Conservation (phyloP, 2,329 filamentous ascomycete genomes). For the Scedosporium minutisporum region DNA sequence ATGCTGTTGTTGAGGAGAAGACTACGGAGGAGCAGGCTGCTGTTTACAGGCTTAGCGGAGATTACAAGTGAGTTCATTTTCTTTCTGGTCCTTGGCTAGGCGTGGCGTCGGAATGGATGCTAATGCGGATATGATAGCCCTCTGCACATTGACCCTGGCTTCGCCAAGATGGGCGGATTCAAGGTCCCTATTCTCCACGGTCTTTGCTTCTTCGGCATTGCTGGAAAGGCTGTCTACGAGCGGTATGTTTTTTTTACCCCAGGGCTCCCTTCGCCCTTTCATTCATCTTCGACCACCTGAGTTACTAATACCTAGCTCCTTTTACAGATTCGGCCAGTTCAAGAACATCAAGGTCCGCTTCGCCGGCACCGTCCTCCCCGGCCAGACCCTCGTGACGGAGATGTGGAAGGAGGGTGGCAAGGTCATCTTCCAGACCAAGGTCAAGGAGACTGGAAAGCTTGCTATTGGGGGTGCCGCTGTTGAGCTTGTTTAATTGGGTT, state of each 20-base stretch:
- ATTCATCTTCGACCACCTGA: constrained; percentile 3
- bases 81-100: too few species aligned
- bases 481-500: constrained; percentile 45
- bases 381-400: constrained; percentile 84
- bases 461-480: constrained; percentile 74
- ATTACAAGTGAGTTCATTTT: constrained; percentile 58
- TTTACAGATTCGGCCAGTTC: constrained; percentile 56
- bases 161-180: constrained; percentile 93
- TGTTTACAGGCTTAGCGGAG: constrained; percentile 84
- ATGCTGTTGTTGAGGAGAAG: constrained; percentile 73
- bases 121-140: constrained; percentile 37
- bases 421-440: constrained; percentile 76
- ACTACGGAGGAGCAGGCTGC: constrained; percentile 88
- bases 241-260: constrained; percentile 23
- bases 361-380: constrained; percentile 73
- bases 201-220: constrained; percentile 89
- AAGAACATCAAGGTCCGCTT: constrained; percentile 92
- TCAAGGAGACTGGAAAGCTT: constrained; percentile 87
- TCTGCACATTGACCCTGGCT: constrained; percentile 87
- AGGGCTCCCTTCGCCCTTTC: neutral
- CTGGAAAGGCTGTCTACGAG: constrained; percentile 81
- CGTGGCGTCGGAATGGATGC: neutral
- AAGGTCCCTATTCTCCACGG: constrained; percentile 90
- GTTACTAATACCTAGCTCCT: constrained; percentile 2
- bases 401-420: constrained; percentile 84